Evolutionary conservation across 345 rosid species (phyloP).

Genomic region (Rhizophora apiculata): DNA sequence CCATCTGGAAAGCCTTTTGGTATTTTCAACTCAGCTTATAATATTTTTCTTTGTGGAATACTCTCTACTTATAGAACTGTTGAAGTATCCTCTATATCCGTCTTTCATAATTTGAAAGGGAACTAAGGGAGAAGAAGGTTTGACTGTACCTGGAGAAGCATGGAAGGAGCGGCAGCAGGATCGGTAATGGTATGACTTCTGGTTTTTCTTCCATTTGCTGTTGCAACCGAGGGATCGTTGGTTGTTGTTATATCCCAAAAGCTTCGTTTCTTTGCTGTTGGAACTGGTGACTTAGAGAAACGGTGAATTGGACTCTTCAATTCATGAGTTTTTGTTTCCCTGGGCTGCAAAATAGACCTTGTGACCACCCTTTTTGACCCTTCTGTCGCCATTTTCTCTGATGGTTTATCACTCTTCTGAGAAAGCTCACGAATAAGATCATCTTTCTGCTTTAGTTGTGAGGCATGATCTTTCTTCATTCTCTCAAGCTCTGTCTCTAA

Average conservation of each 20-base stretch:
- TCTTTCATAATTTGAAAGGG: no score
- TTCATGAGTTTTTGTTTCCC: slow-evolving; percentile 47
- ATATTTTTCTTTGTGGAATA: no score
- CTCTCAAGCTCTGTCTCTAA: slow-evolving; percentile 69
- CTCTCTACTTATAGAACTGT: no score
- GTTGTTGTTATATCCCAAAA: slow-evolving; percentile 83
- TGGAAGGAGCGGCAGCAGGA: slow-evolving; percentile 59
- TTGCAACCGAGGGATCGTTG: slow-evolving; percentile 60
- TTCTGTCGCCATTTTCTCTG: slow-evolving; percentile 27
- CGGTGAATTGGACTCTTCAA: slow-evolving; percentile 77
- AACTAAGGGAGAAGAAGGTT: not conserved
- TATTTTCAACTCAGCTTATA: no score
- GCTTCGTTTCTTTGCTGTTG: slow-evolving; percentile 74
- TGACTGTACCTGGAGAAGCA: slow-evolving; percentile 82
- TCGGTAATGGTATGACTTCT: slow-evolving; percentile 61
- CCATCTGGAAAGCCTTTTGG: no score
- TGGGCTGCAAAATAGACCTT: slow-evolving; percentile 60
- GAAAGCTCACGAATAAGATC: slow-evolving; percentile 52
- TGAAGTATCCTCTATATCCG: no score
- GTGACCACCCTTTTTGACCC: slow-evolving; percentile 49
- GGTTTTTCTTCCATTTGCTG: slow-evolving; percentile 63
- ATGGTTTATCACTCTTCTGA: slow-evolving; percentile 43
- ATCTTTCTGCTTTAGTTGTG: slow-evolving; percentile 75
- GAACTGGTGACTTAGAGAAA: slow-evolving; percentile 61
- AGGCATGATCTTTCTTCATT: slow-evolving; percentile 70